Base-by-base conservation (phyloP, 2,329 filamentous ascomycete species). In the Sphaerulina populicola region DNA sequence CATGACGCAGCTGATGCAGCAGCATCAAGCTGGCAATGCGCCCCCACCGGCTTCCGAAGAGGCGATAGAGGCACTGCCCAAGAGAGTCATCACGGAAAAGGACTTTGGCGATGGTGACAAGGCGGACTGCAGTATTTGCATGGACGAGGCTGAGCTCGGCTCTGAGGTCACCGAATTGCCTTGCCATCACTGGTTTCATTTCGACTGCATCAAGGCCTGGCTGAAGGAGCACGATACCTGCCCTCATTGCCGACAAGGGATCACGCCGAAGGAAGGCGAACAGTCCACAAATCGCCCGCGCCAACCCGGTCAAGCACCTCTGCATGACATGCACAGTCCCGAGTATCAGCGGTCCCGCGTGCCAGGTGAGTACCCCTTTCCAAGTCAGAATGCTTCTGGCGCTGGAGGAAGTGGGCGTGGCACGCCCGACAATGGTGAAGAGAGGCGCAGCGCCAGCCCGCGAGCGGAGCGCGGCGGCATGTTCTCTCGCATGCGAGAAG, bases 111-210 rank as follows among this genome's bases (percentile, higher is more conserved):
- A 72, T 4, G 86, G 85, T 52, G 84, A 82, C 38, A 77, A 74
- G 46, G 80, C 78, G 1, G 90, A 96, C 64, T 98, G 93, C 68
- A 90, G 87, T 33, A 95, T 98, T 52, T 98, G 93, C 69, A 94
- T 97, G 74, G 89, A 96, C 49, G 80, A 86, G 27, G 83, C 94
- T 55, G 76, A 80, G 23, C 64, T 86, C 33, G 85, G 82, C 9
- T 82, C 86, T 29, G 81, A 86, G 64, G 87, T 91, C 4, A 79
- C 86, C 0, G 77, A 83, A 41, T 70, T 98, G 45, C 89, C 89
- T 0, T 98, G 93, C 70, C 85, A 81, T 53, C 93, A 98, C 65
- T 95, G 88, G 88, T 97, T 95, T 67, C 91, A 96, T 64, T 83
- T 83, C 52, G 74, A 79, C 23, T 97, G 91, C 62, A 86, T 93